Conservation (phyloP, 495 filamentous ascomycete genomes). For the Penicillium antarcticum region DNA sequence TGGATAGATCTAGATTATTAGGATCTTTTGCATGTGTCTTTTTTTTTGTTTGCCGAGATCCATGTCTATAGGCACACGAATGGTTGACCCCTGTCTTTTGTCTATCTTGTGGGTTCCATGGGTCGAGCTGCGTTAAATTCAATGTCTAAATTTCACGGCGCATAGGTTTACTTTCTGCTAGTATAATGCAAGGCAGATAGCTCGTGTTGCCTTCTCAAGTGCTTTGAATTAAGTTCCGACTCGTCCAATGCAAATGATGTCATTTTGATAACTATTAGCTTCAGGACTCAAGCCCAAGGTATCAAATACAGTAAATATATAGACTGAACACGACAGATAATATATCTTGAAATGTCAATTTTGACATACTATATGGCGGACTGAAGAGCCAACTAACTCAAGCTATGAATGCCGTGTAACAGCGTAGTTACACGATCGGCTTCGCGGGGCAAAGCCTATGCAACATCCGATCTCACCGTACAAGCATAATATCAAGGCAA, state of each 20-base stretch:
- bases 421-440: not conserved
- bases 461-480: too few species aligned
- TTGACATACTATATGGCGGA: not conserved
- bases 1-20: not conserved
- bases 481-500: too few species aligned
- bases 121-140: constrained; percentile 2
- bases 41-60: not conserved
- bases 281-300: too few species aligned
- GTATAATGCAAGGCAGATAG: not conserved
- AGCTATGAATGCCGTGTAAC: not conserved
- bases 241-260: too few species aligned
- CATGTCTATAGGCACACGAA: not conserved
- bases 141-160: constrained; percentile 1
- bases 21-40: not conserved
- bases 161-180: not conserved
- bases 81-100: not conserved
- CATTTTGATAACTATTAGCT: too few species aligned
- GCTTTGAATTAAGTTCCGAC: not conserved
- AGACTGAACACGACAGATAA: too few species aligned
- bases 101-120: constrained; percentile 10
- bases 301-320: too few species aligned
- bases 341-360: too few species aligned
- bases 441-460: not conserved
- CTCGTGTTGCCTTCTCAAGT: not conserved
- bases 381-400: not conserved